phyloP scores from a whole-genome alignment of 176 grass and related monocot genomes.

The Secale cereale region DNA sequence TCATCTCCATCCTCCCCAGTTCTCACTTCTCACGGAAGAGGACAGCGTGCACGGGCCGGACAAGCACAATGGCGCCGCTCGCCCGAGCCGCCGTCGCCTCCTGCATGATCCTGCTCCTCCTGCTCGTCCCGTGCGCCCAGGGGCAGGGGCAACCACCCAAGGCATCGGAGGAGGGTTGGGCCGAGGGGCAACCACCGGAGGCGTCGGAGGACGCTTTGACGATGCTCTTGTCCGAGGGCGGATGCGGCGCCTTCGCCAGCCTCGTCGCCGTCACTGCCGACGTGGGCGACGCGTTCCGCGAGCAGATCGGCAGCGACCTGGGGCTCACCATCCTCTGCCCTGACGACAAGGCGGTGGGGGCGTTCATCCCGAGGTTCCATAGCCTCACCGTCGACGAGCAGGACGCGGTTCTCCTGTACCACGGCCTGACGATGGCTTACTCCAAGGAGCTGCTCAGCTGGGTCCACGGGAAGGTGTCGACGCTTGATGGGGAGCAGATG shows the following conservation, averaged over 20 bases:
- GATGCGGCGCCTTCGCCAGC: constrained; percentile 49
- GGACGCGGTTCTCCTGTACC: constrained; percentile 46
- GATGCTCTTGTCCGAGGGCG: constrained; percentile 33
- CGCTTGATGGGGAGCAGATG: constrained; percentile 23
- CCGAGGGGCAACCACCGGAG: constrained; percentile 5
- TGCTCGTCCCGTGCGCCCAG: constrained; percentile 8
- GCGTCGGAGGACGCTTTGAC: neutral
- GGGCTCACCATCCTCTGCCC: constrained; percentile 64
- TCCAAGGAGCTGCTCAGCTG: constrained; percentile 35
- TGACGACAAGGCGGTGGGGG: constrained; percentile 29
- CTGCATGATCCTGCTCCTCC: neutral
- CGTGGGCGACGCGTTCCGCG: constrained; percentile 23
- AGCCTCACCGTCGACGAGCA: constrained; percentile 37
- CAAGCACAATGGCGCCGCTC: neutral
- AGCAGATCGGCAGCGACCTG: neutral
- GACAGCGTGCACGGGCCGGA: no score
- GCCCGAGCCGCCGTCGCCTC: neutral
- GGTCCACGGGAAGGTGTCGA: constrained; percentile 36
- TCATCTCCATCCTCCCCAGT: no score
- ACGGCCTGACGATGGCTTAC: constrained; percentile 51
- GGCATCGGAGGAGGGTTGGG: neutral
- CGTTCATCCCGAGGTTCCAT: constrained; percentile 44
- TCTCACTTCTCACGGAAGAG: no score
- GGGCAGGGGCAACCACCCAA: neutral
- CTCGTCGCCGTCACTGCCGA: constrained; percentile 27